Base-by-base conservation (phyloP, 2,329 filamentous ascomycete species). In the Alternaria burnsii region DNA sequence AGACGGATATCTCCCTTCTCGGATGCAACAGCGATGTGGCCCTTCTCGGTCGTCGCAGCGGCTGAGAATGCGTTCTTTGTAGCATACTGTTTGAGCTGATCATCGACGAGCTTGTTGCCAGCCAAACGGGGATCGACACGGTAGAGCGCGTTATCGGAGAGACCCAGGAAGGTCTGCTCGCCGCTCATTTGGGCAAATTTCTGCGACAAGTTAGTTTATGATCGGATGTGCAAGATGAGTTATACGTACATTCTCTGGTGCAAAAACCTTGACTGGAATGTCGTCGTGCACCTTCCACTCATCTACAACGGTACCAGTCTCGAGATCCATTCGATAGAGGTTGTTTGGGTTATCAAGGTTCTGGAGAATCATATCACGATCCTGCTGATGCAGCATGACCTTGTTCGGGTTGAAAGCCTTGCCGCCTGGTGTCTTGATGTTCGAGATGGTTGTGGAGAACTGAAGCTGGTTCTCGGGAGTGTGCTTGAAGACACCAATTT, bases 201-300 rank as follows among this genome's bases (percentile, higher is more conserved):
- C 86, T 88, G 56, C 10, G 24, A 10, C n/a, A 7, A 62, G 75
- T 80, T 69, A 76, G 71, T 46, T 55, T 16, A 6, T 41, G 36
- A 28, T 58, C 12, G 20, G 10, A 16, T 9, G 36, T 30, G 2
- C 28, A 6, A 8, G 36, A 22, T 28, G 3, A 14, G 9, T 2
- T 34, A 4, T 9, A 78, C 83, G 78, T 80, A 87, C 86, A 61
- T 90, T 97, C 79, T 97, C 94, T 0, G 95, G 95, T 0, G 92
- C 92, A 79, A 98, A 98, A 10, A 90, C 95, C 55, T 92, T 89
- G 62, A 98, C 92, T 0, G 92, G 90, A 56, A 99, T 97, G 76
- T 98, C 92, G 64, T 99, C 94, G 75, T 99, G 94, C 14, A 99
- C 87, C 71, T 97, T 97, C 95, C 95, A 99, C 79, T 99, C 95